Percentiles rank a stretch among this genome's conserved stretches.
Conservation (phyloP, 1,284 basidiomycete species). For the Cutaneotrichosporon sp. region DNA sequence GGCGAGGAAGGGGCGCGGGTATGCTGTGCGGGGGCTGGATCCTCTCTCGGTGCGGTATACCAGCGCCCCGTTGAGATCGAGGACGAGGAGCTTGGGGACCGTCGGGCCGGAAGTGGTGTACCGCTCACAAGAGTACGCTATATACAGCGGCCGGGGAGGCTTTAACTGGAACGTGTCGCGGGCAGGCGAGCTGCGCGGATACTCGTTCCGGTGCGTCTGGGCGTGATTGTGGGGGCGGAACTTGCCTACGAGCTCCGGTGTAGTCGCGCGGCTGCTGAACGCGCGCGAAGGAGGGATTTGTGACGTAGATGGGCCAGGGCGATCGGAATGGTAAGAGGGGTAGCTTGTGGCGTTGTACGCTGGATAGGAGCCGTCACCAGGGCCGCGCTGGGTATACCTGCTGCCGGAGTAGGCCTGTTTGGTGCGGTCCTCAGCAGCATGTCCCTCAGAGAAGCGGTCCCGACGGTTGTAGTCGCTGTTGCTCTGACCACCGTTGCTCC, state of each 20-base stretch:
- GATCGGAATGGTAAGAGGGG: neutral
- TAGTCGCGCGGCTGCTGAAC: neutral
- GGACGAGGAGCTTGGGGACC: slow-evolving; percentile 43
- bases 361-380: neutral
- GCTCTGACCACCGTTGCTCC: too few species aligned
- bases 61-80: slow-evolving; percentile 52
- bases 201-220: too few species aligned
- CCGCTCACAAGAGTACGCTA: neutral
- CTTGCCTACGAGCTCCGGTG: neutral
- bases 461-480: neutral
- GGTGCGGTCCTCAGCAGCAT: too few species aligned
- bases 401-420: neutral
- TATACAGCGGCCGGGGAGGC: slow-evolving; percentile 1
- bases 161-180: neutral
- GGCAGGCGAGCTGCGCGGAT: neutral
- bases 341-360: neutral
- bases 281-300: neutral
- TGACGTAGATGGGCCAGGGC: neutral
- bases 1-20: slow-evolving; percentile 47
- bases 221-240: neutral
- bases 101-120: neutral
- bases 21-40: slow-evolving; percentile 18
- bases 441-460: neutral
- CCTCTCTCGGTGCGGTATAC: slow-evolving; percentile 38
- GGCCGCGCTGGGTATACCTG: neutral